Conservation (phyloP, 495 filamentous ascomycete genomes). For the Pyrenopolyporus hunteri region DNA sequence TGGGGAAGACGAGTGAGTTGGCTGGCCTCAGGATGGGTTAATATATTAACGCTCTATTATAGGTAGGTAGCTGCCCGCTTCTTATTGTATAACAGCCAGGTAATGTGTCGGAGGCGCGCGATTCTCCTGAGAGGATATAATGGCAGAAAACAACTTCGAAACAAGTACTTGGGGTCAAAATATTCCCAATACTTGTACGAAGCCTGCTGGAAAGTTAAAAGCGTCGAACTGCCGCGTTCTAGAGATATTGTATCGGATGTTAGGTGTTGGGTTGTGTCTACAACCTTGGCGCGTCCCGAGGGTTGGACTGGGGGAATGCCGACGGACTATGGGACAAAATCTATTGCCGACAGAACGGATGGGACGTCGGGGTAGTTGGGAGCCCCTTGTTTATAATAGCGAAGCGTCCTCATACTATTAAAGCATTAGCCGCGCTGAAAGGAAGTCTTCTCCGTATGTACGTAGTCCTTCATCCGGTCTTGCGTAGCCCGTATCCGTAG, state of each 20-base stretch:
- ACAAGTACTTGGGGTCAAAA: too few species aligned
- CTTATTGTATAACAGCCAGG: too few species aligned
- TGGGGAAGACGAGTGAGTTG: too few species aligned
- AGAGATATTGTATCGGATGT: too few species aligned
- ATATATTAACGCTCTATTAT: too few species aligned
- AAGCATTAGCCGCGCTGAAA: conserved; percentile 1
- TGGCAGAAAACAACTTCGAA: too few species aligned
- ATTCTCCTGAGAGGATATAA: too few species aligned
- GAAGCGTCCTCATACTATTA: neutral
- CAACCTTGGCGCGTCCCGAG: conserved; percentile 17
- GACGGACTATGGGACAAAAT: conserved; percentile 13
- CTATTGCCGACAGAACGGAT: conserved; percentile 27
- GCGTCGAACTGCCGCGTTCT: neutral
- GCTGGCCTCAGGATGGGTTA: too few species aligned
- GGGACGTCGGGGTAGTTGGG: conserved; percentile 31
- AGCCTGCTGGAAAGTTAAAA: neutral
- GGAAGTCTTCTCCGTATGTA: conserved; percentile 1
- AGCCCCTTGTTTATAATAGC: conserved; percentile 2
- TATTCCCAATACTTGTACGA: neutral
- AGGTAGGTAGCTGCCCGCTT: too few species aligned
- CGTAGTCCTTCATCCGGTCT: neutral
- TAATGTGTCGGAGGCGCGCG: too few species aligned
- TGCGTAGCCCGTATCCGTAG: neutral
- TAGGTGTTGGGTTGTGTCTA: neutral
- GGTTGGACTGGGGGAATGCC: conserved; percentile 16